A percentile compares a stretch with the other conserved stretches of the same genome.
Evolutionary conservation across 2,329 filamentous ascomycete species (phyloP).

Genomic region (Drechslerella stenobrocha): DNA sequence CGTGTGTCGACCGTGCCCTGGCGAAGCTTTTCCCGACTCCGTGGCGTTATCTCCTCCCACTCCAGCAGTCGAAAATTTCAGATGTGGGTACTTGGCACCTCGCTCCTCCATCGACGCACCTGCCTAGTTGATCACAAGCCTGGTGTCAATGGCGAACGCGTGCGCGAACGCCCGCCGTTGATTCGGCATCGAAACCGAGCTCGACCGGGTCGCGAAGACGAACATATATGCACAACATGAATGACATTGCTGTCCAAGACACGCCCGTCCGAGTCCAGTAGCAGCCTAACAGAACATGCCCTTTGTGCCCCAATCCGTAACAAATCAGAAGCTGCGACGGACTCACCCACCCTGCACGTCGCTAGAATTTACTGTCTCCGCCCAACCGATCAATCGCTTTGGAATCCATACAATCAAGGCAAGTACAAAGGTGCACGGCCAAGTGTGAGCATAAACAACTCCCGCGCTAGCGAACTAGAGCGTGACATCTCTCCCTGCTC

Average conservation of each 20-base stretch:
- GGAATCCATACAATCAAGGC: too few species aligned
- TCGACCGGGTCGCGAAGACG: background rate
- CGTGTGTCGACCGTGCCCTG: slow-evolving; percentile 20
- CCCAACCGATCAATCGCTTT: too few species aligned
- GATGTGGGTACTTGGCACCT: slow-evolving; percentile 7
- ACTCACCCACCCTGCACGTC: slow-evolving; percentile 33
- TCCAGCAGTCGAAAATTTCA: slow-evolving; percentile 21
- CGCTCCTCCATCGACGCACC: slow-evolving; percentile 29
- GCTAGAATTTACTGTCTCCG: slow-evolving; percentile 13
- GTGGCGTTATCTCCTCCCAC: slow-evolving; percentile 36
- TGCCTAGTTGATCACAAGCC: slow-evolving; percentile 37
- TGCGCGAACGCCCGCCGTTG: slow-evolving; percentile 16
- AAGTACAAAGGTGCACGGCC: too few species aligned
- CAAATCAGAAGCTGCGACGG: slow-evolving; percentile 14
- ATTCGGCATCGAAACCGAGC: slow-evolving; percentile 21
- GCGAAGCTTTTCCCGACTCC: slow-evolving; percentile 10
- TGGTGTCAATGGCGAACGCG: slow-evolving; percentile 26
- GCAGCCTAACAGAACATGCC: slow-evolving; percentile 29
- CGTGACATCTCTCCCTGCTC: too few species aligned
- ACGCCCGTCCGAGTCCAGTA: slow-evolving; percentile 11
- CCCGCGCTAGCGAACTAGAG: too few species aligned
- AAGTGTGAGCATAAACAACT: too few species aligned
- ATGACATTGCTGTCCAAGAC: slow-evolving; percentile 9
- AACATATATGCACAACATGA: slow-evolving; percentile 2
- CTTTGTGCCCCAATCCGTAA: slow-evolving; percentile 13